A percentile compares a stretch with the other conserved stretches of the same genome.
phyloP scores from a whole-genome alignment of 2,329 filamentous ascomycete species.

The Sporothrix pseudoabietina region DNA sequence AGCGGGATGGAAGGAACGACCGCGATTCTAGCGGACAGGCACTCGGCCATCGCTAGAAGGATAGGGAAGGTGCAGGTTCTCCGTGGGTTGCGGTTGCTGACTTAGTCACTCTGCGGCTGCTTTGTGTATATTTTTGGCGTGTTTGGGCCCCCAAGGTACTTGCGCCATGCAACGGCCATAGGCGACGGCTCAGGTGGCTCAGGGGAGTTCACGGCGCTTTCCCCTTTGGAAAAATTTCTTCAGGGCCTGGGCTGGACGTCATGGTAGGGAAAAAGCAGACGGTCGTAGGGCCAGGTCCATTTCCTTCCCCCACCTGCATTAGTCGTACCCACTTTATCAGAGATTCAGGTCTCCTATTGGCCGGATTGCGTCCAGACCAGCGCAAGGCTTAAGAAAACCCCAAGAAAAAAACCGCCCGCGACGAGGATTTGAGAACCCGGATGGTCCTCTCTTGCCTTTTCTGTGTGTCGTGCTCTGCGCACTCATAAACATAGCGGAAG shows the following conservation, averaged over 20 bases:
- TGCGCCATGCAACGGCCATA: not conserved
- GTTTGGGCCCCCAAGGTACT: not conserved
- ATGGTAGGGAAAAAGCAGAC: conserved; percentile 3
- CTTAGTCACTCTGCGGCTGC: not conserved
- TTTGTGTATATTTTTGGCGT: not conserved
- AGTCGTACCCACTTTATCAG: conserved; percentile 9
- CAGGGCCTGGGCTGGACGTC: conserved; percentile 15
- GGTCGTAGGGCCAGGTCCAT: not conserved
- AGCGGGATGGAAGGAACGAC: conserved; percentile 16
- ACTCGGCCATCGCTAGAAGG: not conserved
- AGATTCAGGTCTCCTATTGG: conserved; percentile 14
- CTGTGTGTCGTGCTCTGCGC: not conserved
- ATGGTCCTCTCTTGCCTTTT: conserved; percentile 32
- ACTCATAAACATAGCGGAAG: not conserved
- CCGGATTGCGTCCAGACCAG: not conserved
- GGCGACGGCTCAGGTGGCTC: not conserved
- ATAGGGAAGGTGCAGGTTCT: not conserved
- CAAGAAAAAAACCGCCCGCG: conserved; percentile 9
- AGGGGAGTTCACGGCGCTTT: not conserved
- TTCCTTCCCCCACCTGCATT: conserved; percentile 25
- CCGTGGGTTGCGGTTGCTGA: not conserved
- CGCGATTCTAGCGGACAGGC: not conserved
- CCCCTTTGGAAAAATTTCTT: conserved; percentile 24
- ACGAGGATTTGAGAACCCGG: conserved; percentile 36
- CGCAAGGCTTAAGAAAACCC: conserved; percentile 28